Percentiles rank a stretch among this genome's conserved stretches.
These are phyloP conservation scores for Hawksworthiomyces lignivorus DNA, from an alignment of 2,329 filamentous ascomycete genomes.

Conservation along the genomic window DNA sequence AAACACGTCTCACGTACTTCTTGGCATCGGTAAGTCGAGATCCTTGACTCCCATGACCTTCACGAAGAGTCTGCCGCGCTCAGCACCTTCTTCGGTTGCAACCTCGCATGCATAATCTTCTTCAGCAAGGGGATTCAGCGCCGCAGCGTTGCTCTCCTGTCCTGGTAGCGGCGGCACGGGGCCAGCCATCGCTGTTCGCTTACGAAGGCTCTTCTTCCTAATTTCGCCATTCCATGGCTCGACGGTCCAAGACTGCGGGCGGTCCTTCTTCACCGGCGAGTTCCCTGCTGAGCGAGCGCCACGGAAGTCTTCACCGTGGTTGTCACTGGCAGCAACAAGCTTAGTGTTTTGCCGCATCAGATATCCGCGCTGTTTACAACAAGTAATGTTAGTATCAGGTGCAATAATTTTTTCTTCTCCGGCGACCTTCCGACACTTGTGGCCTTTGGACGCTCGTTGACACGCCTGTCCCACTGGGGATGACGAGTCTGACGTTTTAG, in stretches of 20 bases:
- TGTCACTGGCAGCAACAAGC: slow-evolving; percentile 84
- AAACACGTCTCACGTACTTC: slow-evolving; percentile 53
- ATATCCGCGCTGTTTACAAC: slow-evolving; percentile 81
- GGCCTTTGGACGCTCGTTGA: slow-evolving; percentile 14
- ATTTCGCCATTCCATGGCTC: slow-evolving; percentile 90
- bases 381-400: slow-evolving; percentile 56
- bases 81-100: slow-evolving; percentile 66
- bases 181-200: slow-evolving; percentile 49
- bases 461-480: slow-evolving; percentile 38
- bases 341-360: slow-evolving; percentile 99
- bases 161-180: slow-evolving; percentile 78
- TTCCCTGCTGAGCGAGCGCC: slow-evolving; percentile 55
- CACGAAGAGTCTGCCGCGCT: slow-evolving; percentile 87
- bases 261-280: slow-evolving; percentile 66
- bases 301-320: slow-evolving; percentile 50
- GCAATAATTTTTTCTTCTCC: slow-evolving; percentile 11
- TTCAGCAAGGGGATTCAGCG: slow-evolving; percentile 60
- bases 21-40: slow-evolving; percentile 81
- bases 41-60: slow-evolving; percentile 99
- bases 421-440: slow-evolving; percentile 7
- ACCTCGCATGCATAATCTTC: slow-evolving; percentile 53
- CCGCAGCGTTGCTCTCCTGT: slow-evolving; percentile 69
- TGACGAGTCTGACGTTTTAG: slow-evolving; percentile 14
- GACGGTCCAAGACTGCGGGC: slow-evolving; percentile 88
- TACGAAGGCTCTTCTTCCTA: slow-evolving; percentile 57